Evolutionary conservation across 257 asterid genomes (phyloP).

Genomic region (Jasminum sambac): DNA sequence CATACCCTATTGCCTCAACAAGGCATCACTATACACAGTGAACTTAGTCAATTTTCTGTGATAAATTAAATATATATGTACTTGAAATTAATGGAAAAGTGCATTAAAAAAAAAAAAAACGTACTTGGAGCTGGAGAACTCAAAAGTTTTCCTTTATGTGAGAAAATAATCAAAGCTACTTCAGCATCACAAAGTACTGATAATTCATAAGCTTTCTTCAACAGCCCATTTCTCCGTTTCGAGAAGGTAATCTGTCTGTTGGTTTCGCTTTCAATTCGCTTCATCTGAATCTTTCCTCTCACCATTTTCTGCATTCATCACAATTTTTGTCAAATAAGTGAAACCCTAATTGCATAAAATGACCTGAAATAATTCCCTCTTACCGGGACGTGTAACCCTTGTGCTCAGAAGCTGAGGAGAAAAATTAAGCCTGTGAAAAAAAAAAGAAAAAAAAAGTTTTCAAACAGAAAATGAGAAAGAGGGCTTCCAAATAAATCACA

Average conservation of each 20-base stretch:
- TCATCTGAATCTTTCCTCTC: conserved; percentile 72
- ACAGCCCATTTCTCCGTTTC: conserved; percentile 61
- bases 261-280: conserved; percentile 57
- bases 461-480: not conserved
- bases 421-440: not conserved
- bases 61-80: not conserved
- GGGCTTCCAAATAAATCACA: not conserved
- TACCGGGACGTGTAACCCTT: not conserved
- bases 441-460: not conserved
- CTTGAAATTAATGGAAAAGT: not conserved
- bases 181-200: conserved; percentile 77
- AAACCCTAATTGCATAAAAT: conserved; percentile 5
- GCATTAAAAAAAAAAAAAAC: conserved; percentile 8
- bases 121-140: conserved; percentile 69
- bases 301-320: conserved; percentile 41
- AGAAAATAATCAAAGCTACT: conserved; percentile 69
- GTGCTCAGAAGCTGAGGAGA: not conserved
- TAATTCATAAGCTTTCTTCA: conserved; percentile 77
- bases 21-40: conserved; percentile 19
- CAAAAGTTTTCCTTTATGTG: conserved; percentile 68
- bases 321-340: not conserved
- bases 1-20: conserved; percentile 7
- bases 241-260: conserved; percentile 75
- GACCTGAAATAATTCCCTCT: not conserved
- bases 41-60: conserved; percentile 12